Evolutionary conservation across 2,329 filamentous ascomycete species (phyloP).

Genomic region (Talaromyces sp.): DNA sequence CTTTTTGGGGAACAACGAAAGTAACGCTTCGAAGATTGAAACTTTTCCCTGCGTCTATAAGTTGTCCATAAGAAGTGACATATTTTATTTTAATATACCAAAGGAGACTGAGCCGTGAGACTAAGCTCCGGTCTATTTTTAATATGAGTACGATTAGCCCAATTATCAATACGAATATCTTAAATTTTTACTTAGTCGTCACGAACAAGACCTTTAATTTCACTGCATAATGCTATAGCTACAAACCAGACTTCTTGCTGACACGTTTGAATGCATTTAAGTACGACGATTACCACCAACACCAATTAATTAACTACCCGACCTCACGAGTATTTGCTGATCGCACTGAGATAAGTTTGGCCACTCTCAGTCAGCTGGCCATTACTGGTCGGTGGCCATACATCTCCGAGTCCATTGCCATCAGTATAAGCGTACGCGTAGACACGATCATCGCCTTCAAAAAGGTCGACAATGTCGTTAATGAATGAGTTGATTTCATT

Average conservation of each 20-base stretch:
- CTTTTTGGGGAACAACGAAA: neutral
- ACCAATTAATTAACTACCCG: neutral
- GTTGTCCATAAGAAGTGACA: neutral
- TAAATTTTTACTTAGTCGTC: neutral
- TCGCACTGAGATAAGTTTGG: slow-evolving; percentile 5
- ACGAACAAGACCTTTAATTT: too few species aligned
- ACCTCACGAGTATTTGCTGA: slow-evolving; percentile 4
- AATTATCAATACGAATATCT: neutral
- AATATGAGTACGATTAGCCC: neutral
- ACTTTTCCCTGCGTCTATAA: neutral
- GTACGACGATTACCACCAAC: neutral
- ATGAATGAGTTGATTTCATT: slow-evolving; percentile 5
- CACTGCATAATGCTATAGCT: too few species aligned
- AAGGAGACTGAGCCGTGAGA: neutral
- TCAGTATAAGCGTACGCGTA: slow-evolving; percentile 6
- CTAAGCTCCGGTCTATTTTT: neutral
- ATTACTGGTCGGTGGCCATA: neutral
- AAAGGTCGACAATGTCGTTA: slow-evolving; percentile 2
- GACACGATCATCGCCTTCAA: slow-evolving; percentile 2
- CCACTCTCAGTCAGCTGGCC: slow-evolving; percentile 6
- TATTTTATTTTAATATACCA: neutral
- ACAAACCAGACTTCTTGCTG: too few species aligned
- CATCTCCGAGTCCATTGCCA: slow-evolving; percentile 3
- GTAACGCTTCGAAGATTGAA: neutral
- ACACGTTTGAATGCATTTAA: neutral